These are phyloP conservation scores for Mycena vulgaris DNA, from an alignment of 768 basidiomycete genomes.

Conservation along the genomic window DNA sequence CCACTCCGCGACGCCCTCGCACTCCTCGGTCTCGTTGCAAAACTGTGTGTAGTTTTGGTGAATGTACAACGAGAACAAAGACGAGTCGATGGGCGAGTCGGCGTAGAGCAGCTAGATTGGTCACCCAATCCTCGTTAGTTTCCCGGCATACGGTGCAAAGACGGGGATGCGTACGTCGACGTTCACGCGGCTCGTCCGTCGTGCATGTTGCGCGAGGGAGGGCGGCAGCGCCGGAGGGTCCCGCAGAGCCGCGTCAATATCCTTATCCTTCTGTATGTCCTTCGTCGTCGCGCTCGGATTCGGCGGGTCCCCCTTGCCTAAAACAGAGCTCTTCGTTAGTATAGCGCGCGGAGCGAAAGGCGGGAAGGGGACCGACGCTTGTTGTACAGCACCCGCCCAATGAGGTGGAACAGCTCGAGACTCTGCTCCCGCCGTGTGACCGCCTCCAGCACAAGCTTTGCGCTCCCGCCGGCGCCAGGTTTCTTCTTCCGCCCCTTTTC, in stretches of 20 bases:
- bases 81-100: constrained; percentile 93
- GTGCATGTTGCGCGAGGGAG: constrained; percentile 72
- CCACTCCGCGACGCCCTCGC: constrained; percentile 77
- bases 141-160: too few relatives aligned
- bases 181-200: constrained; percentile 81
- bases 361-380: constrained; percentile 75
- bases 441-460: constrained; percentile 71
- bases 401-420: constrained; percentile 89
- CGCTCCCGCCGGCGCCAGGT: constrained; percentile 41
- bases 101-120: constrained; percentile 80
- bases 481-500: constrained; percentile 52
- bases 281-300: constrained; percentile 68
- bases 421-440: constrained; percentile 89
- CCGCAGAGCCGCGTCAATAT: constrained; percentile 67
- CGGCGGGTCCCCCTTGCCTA: constrained; percentile 85
- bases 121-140: too few relatives aligned
- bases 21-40: constrained; percentile 83
- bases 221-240: constrained; percentile 71
- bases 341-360: constrained; percentile 5
- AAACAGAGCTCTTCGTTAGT: constrained; percentile 11
- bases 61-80: constrained; percentile 89
- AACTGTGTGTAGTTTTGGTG: constrained; percentile 96
- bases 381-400: constrained; percentile 96
- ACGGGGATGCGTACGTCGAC: constrained; percentile 68
- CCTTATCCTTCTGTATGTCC: constrained; percentile 74